Evolutionary conservation across 2,329 filamentous ascomycete species (phyloP).

Genomic region (Sclerotiophoma versabilis): DNA sequence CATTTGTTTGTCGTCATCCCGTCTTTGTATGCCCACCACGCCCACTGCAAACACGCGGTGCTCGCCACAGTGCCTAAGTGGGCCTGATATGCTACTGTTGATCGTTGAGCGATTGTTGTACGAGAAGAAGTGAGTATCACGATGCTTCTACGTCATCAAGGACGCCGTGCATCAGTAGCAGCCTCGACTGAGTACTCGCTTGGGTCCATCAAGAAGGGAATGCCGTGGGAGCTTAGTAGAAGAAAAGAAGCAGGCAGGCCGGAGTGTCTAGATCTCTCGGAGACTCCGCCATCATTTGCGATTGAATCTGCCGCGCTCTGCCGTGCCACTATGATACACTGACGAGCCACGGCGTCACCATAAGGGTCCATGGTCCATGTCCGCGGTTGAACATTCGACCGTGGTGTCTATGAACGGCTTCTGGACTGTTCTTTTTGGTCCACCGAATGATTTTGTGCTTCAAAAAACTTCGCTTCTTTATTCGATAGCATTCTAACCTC

Average conservation of each 20-base stretch:
- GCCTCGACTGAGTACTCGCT: background rate
- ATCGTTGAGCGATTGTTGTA: slow-evolving; percentile 1
- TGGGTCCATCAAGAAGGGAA: background rate
- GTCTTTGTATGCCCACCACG: slow-evolving; percentile 17
- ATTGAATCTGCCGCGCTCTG: background rate
- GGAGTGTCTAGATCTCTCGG: background rate
- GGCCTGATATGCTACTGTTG: background rate
- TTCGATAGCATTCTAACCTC: background rate
- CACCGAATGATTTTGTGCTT: slow-evolving; percentile 1
- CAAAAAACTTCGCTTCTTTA: background rate
- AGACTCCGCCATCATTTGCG: slow-evolving; percentile 1
- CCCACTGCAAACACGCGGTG: slow-evolving; percentile 10
- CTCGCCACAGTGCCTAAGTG: slow-evolving; percentile 16
- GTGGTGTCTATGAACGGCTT: slow-evolving; percentile 13
- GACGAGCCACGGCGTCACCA: slow-evolving; percentile 10
- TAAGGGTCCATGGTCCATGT: background rate
- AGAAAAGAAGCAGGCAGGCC: background rate
- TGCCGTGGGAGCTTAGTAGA: background rate
- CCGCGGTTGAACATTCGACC: background rate
- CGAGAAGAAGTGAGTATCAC: slow-evolving; percentile 3
- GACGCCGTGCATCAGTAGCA: slow-evolving; percentile 17
- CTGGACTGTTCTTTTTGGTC: slow-evolving; percentile 15
- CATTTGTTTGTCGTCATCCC: slow-evolving; percentile 34
- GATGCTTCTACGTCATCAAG: slow-evolving; percentile 23
- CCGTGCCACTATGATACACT: background rate